Percentiles rank a stretch among this genome's conserved stretches.
phyloP scores from a whole-genome alignment of 228 moss, liverwort and hornwort genomes.

The Sphagnum fallax region DNA sequence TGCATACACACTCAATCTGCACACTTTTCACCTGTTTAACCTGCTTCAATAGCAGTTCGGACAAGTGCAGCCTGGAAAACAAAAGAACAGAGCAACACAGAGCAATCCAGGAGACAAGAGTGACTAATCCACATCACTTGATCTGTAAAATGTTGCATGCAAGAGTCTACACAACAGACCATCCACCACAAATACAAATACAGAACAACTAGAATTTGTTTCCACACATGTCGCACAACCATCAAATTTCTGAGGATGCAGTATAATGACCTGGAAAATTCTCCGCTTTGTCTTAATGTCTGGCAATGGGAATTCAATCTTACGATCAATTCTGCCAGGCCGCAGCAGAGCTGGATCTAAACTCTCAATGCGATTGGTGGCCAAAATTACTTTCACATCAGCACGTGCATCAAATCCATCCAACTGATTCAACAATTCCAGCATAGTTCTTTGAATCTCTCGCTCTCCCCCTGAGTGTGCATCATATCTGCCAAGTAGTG shows the following conservation, averaged over 20 bases:
- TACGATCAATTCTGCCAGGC: constrained; percentile 96
- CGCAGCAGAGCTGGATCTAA: constrained; percentile 97
- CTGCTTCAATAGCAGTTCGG: neutral
- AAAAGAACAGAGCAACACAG: neutral
- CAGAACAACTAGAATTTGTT: too few relatives aligned
- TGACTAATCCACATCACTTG: too few relatives aligned
- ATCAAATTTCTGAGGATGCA: neutral
- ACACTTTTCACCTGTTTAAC: too few relatives aligned
- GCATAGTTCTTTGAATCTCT: constrained; percentile 98
- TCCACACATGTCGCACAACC: too few relatives aligned
- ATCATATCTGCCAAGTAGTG: constrained; percentile 54
- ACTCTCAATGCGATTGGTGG: constrained; percentile 91
- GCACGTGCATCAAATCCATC: constrained; percentile 94
- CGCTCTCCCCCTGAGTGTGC: constrained; percentile 96
- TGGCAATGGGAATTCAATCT: constrained; percentile 97
- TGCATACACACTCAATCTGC: neutral
- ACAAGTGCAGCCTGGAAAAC: neutral
- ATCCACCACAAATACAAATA: too few relatives aligned
- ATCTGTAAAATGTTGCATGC: too few relatives aligned
- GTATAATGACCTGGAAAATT: constrained; percentile 75
- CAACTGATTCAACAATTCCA: constrained; percentile 96
- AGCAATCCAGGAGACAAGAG: neutral
- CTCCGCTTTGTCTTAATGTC: constrained; percentile 83
- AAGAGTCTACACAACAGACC: too few relatives aligned
- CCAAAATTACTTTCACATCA: constrained; percentile 96